Percentiles rank a stretch among this genome's conserved stretches.
phyloP scores from a whole-genome alignment of 371 early-diverging fungal species.

The Dichotomocladium elegans region DNA sequence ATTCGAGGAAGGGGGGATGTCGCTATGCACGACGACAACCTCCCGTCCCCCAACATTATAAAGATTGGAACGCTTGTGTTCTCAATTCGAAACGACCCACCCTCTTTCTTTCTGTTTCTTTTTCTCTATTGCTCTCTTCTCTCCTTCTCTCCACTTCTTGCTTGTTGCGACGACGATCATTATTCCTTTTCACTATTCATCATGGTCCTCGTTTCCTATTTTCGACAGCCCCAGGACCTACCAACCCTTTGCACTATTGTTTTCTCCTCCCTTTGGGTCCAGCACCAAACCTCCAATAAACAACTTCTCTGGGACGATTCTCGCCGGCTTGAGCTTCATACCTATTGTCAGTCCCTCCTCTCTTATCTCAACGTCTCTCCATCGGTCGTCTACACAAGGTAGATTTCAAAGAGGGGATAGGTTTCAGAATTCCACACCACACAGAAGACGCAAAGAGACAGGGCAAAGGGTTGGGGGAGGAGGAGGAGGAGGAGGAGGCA shows the following conservation, averaged over 20 bases:
- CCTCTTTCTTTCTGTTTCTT: background rate
- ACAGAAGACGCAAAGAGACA: too few species aligned
- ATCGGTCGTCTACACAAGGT: constrained; percentile 26
- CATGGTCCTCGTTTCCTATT: background rate
- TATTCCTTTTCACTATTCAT: too few species aligned
- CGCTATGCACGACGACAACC: too few species aligned
- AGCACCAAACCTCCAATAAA: background rate
- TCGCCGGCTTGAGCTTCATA: constrained; percentile 1
- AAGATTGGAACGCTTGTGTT: too few species aligned
- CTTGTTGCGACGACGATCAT: background rate
- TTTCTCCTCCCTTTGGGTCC: constrained; percentile 1
- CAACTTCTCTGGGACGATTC: background rate
- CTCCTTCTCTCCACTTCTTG: background rate
- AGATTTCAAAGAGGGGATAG: too few species aligned
- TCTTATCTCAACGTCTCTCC: constrained; percentile 2
- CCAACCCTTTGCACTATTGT: constrained; percentile 6
- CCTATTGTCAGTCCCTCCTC: constrained; percentile 2
- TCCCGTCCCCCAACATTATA: too few species aligned
- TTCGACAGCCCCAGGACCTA: background rate
- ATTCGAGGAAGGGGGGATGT: too few species aligned
- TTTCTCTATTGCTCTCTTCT: background rate
- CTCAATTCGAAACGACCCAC: background rate
- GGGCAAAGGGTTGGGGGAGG: background rate
- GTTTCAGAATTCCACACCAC: too few species aligned
- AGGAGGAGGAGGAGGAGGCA: background rate